These are phyloP conservation scores for Emmonsiellopsis sp. DNA, from an alignment of 2,329 filamentous ascomycete species.

Conservation along the genomic window DNA sequence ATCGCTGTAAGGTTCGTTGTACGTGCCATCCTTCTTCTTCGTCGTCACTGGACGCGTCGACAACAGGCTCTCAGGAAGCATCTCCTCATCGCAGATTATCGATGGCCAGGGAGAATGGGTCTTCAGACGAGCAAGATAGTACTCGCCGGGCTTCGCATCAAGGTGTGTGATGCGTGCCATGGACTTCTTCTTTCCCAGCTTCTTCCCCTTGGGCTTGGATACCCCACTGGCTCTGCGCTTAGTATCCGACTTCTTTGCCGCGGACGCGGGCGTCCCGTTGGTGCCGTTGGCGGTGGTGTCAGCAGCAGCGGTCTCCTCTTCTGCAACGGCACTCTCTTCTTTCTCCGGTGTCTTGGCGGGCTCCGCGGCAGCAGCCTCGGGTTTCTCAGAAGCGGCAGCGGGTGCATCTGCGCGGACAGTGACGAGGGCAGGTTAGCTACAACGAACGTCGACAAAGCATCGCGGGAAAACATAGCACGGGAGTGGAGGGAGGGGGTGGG, in stretches of 20 bases:
- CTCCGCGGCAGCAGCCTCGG: slow-evolving; percentile 6
- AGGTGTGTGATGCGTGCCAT: slow-evolving; percentile 61
- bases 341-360: slow-evolving; percentile 8
- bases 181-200: slow-evolving; percentile 77
- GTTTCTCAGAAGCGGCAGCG: slow-evolving; percentile 19
- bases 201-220: slow-evolving; percentile 63
- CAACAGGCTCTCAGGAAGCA: slow-evolving; percentile 73
- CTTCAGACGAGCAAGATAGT: slow-evolving; percentile 88
- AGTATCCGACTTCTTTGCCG: slow-evolving; percentile 42
- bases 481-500: not conserved
- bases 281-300: slow-evolving; percentile 20
- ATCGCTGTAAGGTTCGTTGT: slow-evolving; percentile 76
- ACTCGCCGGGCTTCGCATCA: slow-evolving; percentile 80
- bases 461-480: not conserved
- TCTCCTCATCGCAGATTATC: slow-evolving; percentile 86
- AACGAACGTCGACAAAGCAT: not conserved
- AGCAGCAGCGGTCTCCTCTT: slow-evolving; percentile 16
- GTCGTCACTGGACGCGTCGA: slow-evolving; percentile 76
- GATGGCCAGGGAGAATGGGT: slow-evolving; percentile 92
- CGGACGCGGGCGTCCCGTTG: slow-evolving; percentile 39
- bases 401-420: slow-evolving; percentile 8
- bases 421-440: slow-evolving; percentile 1
- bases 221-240: slow-evolving; percentile 65
- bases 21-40: slow-evolving; percentile 70
- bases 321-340: slow-evolving; percentile 12